Conservation (phyloP, 371 early-diverging fungal genomes). For the Globomyces sp. region DNA sequence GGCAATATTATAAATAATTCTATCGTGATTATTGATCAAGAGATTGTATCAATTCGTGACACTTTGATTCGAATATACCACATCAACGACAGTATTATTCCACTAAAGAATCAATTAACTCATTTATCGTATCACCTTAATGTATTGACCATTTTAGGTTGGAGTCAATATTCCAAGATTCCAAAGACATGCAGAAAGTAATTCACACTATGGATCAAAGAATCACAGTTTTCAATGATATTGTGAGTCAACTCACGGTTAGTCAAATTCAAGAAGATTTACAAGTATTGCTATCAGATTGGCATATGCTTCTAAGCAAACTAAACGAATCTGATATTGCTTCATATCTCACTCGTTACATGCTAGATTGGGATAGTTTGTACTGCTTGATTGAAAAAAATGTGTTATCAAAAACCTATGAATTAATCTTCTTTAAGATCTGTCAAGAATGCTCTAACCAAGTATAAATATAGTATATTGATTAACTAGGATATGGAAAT, state of each 20-base stretch:
- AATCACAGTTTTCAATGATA: constrained; percentile 8
- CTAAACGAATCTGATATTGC: constrained; percentile 2
- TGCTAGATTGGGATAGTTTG: constrained; percentile 4
- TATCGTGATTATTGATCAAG: too few relatives aligned
- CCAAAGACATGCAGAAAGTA: too few relatives aligned
- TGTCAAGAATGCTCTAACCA: not conserved
- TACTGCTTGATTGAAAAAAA: constrained; percentile 14
- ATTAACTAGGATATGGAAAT: too few relatives aligned
- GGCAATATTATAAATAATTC: too few relatives aligned
- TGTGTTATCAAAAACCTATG: constrained; percentile 8
- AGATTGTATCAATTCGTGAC: too few relatives aligned
- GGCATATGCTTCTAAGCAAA: constrained; percentile 6
- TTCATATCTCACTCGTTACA: not conserved
- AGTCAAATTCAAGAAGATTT: constrained; percentile 10
- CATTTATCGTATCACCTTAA: too few relatives aligned
- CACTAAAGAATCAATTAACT: too few relatives aligned
- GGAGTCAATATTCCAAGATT: too few relatives aligned
- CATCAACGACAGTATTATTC: too few relatives aligned
- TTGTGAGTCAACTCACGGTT: not conserved
- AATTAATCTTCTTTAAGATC: constrained; percentile 5
- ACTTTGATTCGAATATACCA: too few relatives aligned
- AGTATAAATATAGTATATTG: too few relatives aligned
- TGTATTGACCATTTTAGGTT: too few relatives aligned
- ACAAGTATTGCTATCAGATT: constrained; percentile 10
- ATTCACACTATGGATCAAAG: not conserved